Evolutionary conservation across 805 yeast genomes (phyloP).

Genomic region (Candida insectalens): DNA sequence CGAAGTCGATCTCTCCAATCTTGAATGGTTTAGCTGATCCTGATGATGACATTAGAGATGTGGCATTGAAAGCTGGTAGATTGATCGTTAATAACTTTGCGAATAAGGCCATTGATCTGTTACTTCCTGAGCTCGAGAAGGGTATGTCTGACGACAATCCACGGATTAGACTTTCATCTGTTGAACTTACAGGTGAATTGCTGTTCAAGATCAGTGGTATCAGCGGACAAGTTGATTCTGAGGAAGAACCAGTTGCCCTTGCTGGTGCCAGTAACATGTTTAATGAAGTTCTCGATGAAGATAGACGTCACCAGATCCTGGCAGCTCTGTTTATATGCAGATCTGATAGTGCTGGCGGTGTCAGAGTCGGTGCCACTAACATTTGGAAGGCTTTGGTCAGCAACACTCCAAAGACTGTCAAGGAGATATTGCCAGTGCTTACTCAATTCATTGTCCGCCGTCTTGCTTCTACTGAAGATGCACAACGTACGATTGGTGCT

Average conservation of each 20-base stretch:
- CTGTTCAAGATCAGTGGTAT: conserved; percentile 91
- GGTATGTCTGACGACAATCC: conserved; percentile 78
- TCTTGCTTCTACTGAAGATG: conserved; percentile 73
- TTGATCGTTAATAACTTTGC: conserved; percentile 88
- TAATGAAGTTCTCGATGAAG: conserved; percentile 73
- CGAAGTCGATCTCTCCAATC: conserved; percentile 83
- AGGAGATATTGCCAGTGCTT: conserved; percentile 81
- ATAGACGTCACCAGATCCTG: conserved; percentile 78
- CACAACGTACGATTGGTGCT: conserved; percentile 81
- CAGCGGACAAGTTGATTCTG: conserved; percentile 62
- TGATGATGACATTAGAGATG: conserved; percentile 80
- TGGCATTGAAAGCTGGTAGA: conserved; percentile 87
- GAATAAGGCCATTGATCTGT: conserved; percentile 80
- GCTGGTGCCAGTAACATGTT: conserved; percentile 52
- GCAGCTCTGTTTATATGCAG: conserved; percentile 89
- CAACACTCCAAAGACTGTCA: conserved; percentile 89
- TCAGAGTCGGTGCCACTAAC: conserved; percentile 82
- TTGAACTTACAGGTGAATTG: conserved; percentile 91
- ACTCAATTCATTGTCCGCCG: conserved; percentile 72
- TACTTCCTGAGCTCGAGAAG: conserved; percentile 85
- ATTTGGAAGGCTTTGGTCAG: conserved; percentile 96
- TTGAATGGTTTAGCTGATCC: conserved; percentile 84
- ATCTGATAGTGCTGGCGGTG: conserved; percentile 80
- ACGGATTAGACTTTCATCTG: conserved; percentile 87
- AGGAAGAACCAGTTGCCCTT: conserved; percentile 39